phyloP scores from a whole-genome alignment of 2,329 filamentous ascomycete species.

The Huntiella moniliformis region DNA sequence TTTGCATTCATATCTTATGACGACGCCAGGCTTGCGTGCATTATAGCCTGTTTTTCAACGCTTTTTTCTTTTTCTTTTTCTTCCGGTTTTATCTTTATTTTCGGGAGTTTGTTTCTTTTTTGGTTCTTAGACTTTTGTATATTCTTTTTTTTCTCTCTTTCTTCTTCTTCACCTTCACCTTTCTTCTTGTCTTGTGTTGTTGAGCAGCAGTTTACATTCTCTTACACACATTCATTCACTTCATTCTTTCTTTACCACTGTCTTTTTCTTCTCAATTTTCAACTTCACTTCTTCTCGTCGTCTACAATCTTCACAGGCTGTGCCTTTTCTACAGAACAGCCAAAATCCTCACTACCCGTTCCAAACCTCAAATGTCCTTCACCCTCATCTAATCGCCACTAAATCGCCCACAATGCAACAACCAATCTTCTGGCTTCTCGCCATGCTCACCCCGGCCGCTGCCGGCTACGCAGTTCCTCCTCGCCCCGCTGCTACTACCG shows the following conservation, averaged over 20 bases:
- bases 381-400: background rate
- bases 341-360: background rate
- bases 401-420: constrained; percentile 17
- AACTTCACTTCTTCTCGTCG: background rate
- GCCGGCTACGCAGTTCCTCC: constrained; percentile 22
- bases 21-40: background rate
- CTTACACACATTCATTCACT: too few species aligned
- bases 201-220: too few species aligned
- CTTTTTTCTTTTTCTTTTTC: too few species aligned
- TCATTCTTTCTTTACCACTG: too few species aligned
- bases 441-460: constrained; percentile 19
- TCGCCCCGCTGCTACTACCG: constrained; percentile 19
- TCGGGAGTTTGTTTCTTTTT: background rate
- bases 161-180: background rate
- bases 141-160: constrained; percentile 4
- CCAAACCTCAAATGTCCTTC: background rate
- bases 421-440: constrained; percentile 19
- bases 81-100: background rate
- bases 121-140: background rate
- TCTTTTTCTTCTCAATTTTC: background rate
- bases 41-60: background rate
- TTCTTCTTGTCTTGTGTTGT: background rate
- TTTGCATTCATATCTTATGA: background rate
- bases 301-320: background rate
- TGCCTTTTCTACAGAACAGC: background rate